Evolutionary conservation across 1,284 basidiomycete species (phyloP), one percentile per base, ranked within the genome.

Genomic region (Melampsora abietis-canadensis): DNA sequence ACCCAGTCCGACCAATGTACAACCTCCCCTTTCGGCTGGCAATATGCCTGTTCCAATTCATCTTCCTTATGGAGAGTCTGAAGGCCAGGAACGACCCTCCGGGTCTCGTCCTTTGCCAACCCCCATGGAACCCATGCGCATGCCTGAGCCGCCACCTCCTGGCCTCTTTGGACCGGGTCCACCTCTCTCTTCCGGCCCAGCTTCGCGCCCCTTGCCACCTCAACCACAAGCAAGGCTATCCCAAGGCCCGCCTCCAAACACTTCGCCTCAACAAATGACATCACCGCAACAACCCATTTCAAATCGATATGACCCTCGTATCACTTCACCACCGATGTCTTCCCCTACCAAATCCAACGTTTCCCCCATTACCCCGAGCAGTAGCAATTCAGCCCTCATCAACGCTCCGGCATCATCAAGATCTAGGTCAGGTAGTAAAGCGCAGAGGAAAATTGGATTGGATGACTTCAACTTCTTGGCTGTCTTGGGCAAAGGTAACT

Each of bases 401-500:
- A 40, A 12, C 10, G 10, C 37, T 15, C 66, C 76, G 17, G 46
- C 69, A 5, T 37, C 76, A 75, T 59, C 76, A 76, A 60, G 75
- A 64, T 21, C 62, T 66, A 27, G 57, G 65, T 12, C 51, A 51
- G 21, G 76, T 75, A n/a, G 77, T 86, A 61, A 54, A 37, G 40
- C 62, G 64, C 89, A 89, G 82, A 87, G 93, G 73, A 95, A 94
- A 83, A 91, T 98, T 77, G 93, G 94, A 0, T 85, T 99, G 59
- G 94, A 98, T 82, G 96, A 98, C 83, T 98, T 99, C 86, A 98
- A 98, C 82, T 98, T 99, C 86, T 85, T 98, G 68, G 94, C 96
- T 24, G 96, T 98, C 7, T 87, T 99, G 40, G 96, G 96, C 76
- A 98, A 98, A 84, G 96, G 96, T 81, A 99, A 98, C 84, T 99